These are phyloP conservation scores for Coemansia sp. DNA, from an alignment of 192 early-diverging fungal species.

Conservation along the genomic window DNA sequence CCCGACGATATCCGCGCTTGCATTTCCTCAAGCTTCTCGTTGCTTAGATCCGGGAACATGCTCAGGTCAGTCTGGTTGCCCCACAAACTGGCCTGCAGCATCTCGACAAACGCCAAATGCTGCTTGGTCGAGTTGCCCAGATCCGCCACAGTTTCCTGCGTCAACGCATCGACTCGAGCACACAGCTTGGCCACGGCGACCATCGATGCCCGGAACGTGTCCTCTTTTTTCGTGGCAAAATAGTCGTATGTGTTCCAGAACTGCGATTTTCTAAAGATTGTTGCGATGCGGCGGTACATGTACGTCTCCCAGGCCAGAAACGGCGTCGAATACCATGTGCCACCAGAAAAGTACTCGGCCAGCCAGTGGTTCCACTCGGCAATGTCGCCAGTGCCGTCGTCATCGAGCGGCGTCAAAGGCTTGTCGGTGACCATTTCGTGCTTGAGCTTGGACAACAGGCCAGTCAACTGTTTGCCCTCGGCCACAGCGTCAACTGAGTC, in stretches of 20 bases:
- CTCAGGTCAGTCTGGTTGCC: conserved; percentile 88
- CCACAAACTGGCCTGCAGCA: conserved; percentile 80
- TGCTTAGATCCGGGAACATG: conserved; percentile 68
- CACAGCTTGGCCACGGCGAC: conserved; percentile 67
- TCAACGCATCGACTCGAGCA: conserved; percentile 53
- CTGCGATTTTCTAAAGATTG: conserved; percentile 55
- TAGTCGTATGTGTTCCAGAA: conserved; percentile 74
- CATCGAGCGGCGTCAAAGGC: conserved; percentile 51
- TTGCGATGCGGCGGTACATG: conserved; percentile 72
- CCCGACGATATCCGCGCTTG: conserved; percentile 57
- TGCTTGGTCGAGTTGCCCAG: conserved; percentile 14
- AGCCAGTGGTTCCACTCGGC: conserved; percentile 67
- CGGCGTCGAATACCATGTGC: conserved; percentile 72
- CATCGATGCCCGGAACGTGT: conserved; percentile 68
- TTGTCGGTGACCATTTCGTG: conserved; percentile 74
- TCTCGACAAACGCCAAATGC: conserved; percentile 63
- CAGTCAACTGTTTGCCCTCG: conserved; percentile 70
- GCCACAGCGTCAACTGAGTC: conserved; percentile 22
- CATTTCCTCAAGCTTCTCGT: conserved; percentile 68
- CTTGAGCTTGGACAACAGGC: conserved; percentile 64
- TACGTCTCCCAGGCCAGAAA: conserved; percentile 88
- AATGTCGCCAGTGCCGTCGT: conserved; percentile 56
- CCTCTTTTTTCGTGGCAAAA: conserved; percentile 68
- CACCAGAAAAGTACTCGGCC: conserved; percentile 51
- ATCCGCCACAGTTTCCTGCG: conserved; percentile 16